A percentile compares a stretch with the other conserved stretches of the same genome.
These are phyloP conservation scores for Tritrichomonas foetus DNA, from an alignment of 208 protist species.

Conservation along the genomic window DNA sequence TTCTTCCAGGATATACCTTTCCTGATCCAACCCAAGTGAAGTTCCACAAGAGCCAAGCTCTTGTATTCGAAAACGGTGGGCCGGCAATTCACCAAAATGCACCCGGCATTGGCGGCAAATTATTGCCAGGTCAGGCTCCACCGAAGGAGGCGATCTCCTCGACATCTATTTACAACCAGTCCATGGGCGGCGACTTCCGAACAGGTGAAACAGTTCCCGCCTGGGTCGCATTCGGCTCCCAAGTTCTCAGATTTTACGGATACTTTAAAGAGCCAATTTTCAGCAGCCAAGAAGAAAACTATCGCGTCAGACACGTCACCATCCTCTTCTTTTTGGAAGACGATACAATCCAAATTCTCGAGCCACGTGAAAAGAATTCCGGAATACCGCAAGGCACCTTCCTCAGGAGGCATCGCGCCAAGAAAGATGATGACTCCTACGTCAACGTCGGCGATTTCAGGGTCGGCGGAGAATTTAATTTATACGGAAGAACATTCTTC, in stretches of 20 bases:
- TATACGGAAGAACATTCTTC: conserved; percentile 74
- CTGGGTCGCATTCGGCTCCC: conserved; percentile 33
- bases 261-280: conserved; percentile 83
- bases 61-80: conserved; percentile 7
- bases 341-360: conserved; percentile 78
- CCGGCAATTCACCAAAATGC: conserved; percentile 20
- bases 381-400: conserved; percentile 77
- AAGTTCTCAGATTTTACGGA: conserved; percentile 81
- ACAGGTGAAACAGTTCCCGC: conserved; percentile 22
- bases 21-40: neutral
- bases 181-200: too few relatives aligned
- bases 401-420: conserved; percentile 62
- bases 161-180: conserved; percentile 23
- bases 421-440: conserved; percentile 66
- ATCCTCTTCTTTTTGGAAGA: conserved; percentile 83
- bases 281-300: conserved; percentile 73
- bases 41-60: conserved; percentile 30
- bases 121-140: neutral
- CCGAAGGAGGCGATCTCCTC: neutral
- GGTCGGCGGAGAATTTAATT: conserved; percentile 68
- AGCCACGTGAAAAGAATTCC: conserved; percentile 77
- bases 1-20: conserved; percentile 36
- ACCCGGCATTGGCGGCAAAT: conserved; percentile 5
- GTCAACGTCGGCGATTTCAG: conserved; percentile 74
- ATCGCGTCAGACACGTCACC: conserved; percentile 75